Evolutionary conservation across 2,329 filamentous ascomycete genomes (phyloP).

Genomic region (Fusarium marasasianum): DNA sequence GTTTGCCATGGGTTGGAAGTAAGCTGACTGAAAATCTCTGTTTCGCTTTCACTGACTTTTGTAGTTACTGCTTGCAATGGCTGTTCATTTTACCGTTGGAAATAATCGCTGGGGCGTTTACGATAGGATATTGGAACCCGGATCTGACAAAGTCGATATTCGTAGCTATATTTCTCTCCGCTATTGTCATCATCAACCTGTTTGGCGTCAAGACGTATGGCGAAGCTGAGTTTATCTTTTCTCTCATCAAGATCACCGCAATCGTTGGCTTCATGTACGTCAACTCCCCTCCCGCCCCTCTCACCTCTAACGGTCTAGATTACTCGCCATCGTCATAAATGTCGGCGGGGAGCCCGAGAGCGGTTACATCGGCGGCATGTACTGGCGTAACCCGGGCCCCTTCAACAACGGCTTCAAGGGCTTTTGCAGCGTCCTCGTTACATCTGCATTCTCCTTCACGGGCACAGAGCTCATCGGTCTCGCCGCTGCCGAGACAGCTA

Average conservation of each 20-base stretch:
- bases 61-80: slow-evolving; percentile 87
- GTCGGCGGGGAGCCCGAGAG: slow-evolving; percentile 78
- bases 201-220: slow-evolving; percentile 90
- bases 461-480: slow-evolving; percentile 81
- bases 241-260: slow-evolving; percentile 84
- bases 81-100: slow-evolving; percentile 84
- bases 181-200: slow-evolving; percentile 84
- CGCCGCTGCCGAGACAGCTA: slow-evolving; percentile 79
- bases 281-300: slow-evolving; percentile 38
- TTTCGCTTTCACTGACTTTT: not conserved
- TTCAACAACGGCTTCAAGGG: slow-evolving; percentile 87
- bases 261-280: slow-evolving; percentile 87
- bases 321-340: slow-evolving; percentile 87
- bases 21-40: slow-evolving; percentile 45
- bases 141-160: slow-evolving; percentile 75
- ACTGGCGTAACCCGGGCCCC: slow-evolving; percentile 82
- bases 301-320: slow-evolving; percentile 54
- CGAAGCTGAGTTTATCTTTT: slow-evolving; percentile 89
- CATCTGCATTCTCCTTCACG: slow-evolving; percentile 78
- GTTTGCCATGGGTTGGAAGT: slow-evolving; percentile 96
- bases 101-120: slow-evolving; percentile 86
- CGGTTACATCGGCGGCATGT: slow-evolving; percentile 82
- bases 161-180: slow-evolving; percentile 80
- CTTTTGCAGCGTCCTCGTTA: slow-evolving; percentile 79
- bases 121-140: slow-evolving; percentile 81